Percentiles rank a stretch among this genome's conserved stretches.
These are phyloP conservation scores for Silene uniflora DNA, from an alignment of 148 eudicot species.

Conservation along the genomic window DNA sequence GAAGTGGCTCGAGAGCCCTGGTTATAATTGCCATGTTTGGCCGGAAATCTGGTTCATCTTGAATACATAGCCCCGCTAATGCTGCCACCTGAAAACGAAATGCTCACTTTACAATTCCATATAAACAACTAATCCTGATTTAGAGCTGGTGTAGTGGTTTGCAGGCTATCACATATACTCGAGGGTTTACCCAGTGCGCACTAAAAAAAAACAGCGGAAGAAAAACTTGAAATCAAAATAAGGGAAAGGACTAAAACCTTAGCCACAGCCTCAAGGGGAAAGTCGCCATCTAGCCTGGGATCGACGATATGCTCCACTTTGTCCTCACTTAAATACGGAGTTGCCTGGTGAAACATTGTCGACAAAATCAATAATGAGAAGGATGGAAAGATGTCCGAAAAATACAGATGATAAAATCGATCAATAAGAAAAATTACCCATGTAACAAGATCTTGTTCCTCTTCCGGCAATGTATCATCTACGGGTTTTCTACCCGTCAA, in stretches of 20 bases:
- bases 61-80: constrained; percentile 89
- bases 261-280: constrained; percentile 34
- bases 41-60: constrained; percentile 89
- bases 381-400: background rate
- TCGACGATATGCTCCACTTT: constrained; percentile 93
- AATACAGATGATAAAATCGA: too few relatives aligned
- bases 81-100: constrained; percentile 26
- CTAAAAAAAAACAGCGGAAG: too few relatives aligned
- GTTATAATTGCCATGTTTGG: constrained; percentile 96
- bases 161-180: too few relatives aligned
- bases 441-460: constrained; percentile 89
- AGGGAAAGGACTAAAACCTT: constrained; percentile 21
- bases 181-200: too few relatives aligned
- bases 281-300: constrained; percentile 49
- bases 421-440: constrained; percentile 47
- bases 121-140: too few relatives aligned
- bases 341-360: constrained; percentile 42
- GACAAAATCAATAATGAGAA: background rate
- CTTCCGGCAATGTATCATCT: constrained; percentile 96
- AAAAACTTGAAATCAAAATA: too few relatives aligned
- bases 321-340: constrained; percentile 91
- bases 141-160: too few relatives aligned
- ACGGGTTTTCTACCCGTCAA: constrained; percentile 96
- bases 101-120: constrained; percentile 29
- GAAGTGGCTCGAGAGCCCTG: constrained; percentile 75